phyloP scores from a whole-genome alignment of 352 stramenopile species.

The Sclerospora graminicola region DNA sequence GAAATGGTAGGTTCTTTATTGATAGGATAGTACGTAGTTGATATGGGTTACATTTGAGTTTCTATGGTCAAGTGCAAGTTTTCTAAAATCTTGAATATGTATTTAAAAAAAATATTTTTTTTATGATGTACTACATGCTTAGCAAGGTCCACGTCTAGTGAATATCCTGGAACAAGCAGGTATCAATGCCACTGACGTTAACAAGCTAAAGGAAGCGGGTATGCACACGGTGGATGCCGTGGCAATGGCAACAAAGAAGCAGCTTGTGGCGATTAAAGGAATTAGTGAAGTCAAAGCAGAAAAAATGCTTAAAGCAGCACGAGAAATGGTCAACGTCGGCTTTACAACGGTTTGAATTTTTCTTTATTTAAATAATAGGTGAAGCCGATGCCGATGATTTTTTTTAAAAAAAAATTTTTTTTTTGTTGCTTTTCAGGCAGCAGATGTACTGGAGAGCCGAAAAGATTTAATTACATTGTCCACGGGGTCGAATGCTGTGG shows the following conservation, averaged over 20 bases:
- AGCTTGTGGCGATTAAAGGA: conserved; percentile 97
- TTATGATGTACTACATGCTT: too few species aligned
- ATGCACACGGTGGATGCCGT: conserved; percentile 98
- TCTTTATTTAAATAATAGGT: too few species aligned
- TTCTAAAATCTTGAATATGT: too few species aligned
- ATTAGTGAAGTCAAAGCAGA: conserved; percentile 98
- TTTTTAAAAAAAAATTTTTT: too few species aligned
- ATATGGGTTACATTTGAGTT: too few species aligned
- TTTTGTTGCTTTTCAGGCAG: conserved; percentile 37
- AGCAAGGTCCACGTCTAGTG: conserved; percentile 75
- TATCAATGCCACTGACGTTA: conserved; percentile 95
- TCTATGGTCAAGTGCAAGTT: too few species aligned
- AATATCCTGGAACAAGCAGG: conserved; percentile 92
- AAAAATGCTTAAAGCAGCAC: conserved; percentile 97
- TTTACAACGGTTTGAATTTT: conserved; percentile 98
- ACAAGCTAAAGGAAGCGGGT: conserved; percentile 95
- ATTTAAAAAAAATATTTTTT: too few species aligned
- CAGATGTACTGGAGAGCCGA: conserved; percentile 78
- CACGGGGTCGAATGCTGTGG: conserved; percentile 86
- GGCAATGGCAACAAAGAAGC: conserved; percentile 94
- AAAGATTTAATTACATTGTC: conserved; percentile 92
- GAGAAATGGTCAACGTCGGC: conserved; percentile 96
- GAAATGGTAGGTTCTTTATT: conserved; percentile 23
- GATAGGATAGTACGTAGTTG: too few species aligned
- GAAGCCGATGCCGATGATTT: too few species aligned